Evolutionary conservation across 371 early-diverging fungal genomes (phyloP), one percentile per base, ranked within the genome.

Genomic region (Saksenaea oblongispora): DNA sequence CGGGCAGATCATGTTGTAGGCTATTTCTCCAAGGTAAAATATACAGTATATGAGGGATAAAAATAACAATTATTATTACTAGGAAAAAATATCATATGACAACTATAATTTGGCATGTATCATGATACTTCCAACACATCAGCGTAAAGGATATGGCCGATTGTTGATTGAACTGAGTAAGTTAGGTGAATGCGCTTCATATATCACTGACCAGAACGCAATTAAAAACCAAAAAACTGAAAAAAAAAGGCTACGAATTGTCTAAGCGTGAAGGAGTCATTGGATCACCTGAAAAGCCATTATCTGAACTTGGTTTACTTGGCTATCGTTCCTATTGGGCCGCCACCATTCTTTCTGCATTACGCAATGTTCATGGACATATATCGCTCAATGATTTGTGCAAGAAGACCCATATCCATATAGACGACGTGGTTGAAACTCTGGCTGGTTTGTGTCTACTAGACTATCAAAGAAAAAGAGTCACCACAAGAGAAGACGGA

Each of bases 71-170:
- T 0, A 18, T 34, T 8, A 28, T 37, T 17, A 27, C 5, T 63
- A 87, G 84, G 91, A 91, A 64, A 91, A 91, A 63, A 63, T 80
- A 2, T 89, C 92, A 5, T 81, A 90, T 63, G 90, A 91, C 56
- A 87, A 87, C 37, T 93, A 93, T 73, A 95, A 95, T 58, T 68
- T 96, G 17, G 93, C 95, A 0, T 96, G 96, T 73, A 91, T 96
- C 34, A 72, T 95, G 71, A 85, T 89, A 18, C 78, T 96, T 3
- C 96, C 96, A 15, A 87, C 88, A n/a, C 88, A 92, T 66, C 94
- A 94, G 65, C 83, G 93, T 59, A 91, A 91, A 69, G 92, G 92
- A 36, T 94, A 91, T 69, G 96, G 96, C 2, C 85, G 88, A 71
- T 65, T 94, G 31, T 70, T 96, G 34, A 96, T 96, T 39, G 95